Percentiles rank a stretch among this genome's conserved stretches.
Evolutionary conservation across 2,329 filamentous ascomycete species (phyloP).

Genomic region (Cercospora citrullina): DNA sequence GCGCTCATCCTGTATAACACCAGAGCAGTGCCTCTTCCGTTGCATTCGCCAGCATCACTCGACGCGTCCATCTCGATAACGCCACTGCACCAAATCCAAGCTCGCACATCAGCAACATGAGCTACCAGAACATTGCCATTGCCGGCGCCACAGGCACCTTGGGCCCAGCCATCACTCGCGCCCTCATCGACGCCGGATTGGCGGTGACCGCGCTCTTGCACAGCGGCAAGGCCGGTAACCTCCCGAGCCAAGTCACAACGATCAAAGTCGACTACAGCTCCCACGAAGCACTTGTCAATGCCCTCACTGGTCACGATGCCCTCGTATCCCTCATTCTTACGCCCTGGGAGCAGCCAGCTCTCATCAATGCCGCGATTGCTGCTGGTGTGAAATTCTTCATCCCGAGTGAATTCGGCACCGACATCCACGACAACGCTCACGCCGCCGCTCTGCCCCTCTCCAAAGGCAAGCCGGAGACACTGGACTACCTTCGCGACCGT

Average conservation of each 20-base stretch:
- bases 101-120: neutral
- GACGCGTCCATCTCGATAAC: too few relatives aligned
- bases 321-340: neutral
- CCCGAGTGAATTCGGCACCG: neutral
- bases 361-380: neutral
- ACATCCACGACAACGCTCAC: neutral
- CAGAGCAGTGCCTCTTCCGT: too few relatives aligned
- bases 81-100: too few relatives aligned
- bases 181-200: neutral
- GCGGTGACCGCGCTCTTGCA: neutral
- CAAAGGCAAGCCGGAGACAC: neutral
- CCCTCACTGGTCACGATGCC: neutral
- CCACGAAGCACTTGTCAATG: neutral
- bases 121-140: neutral
- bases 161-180: neutral
- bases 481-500: neutral
- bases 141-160: neutral
- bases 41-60: too few relatives aligned
- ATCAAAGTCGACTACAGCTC: neutral
- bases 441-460: neutral
- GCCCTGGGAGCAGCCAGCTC: neutral
- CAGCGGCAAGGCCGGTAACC: neutral
- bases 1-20: neutral
- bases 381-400: neutral
- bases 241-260: neutral